Evolutionary conservation across 192 early-diverging fungal species (phyloP), one percentile per base, ranked within the genome.

Genomic region (Linnemannia elongata): DNA sequence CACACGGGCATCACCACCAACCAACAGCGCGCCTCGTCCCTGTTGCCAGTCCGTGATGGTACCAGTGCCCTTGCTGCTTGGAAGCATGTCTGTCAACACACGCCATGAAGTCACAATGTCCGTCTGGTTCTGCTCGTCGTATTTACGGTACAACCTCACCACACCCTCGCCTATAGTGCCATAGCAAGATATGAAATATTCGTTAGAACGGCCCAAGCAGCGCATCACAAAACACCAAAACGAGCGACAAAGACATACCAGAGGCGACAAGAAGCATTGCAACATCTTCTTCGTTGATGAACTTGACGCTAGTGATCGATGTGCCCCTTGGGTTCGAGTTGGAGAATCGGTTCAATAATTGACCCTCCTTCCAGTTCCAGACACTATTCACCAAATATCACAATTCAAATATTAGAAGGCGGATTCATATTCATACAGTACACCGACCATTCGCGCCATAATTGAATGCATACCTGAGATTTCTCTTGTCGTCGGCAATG

Each of bases 241-340:
- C 33, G 36, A 17, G 69, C 20, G 60, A 38, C 7, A 45, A 8
- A 7, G 0, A 38, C 77, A n/a, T 89, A 96, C 96, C 94, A 82
- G 95, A 95, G n/a, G 93, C 96, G n/a, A 93, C 92, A 74, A 98
- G 83, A 77, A 99, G 89, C 89, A 97, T 88, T 36, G 96, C 93
- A 44, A 94, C 88, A 79, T 97, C 97, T 66, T 97, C 94, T 82
- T 98, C 97, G 88, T 99, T 99, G 36, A 99, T 93, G 77, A 97
- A 94, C 60, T 95, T 94, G 82, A 99, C 79, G 70, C 92, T 92
- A 3, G 95, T 93, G 47, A 98, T 94, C 12, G 92, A 84, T 75
- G 94, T 96, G 30, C 92, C 90, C 38, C 78, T 39, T 44, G 96
- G 95, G 70, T 96, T 96, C 13, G 89, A 82, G 75, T 96, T 96